Conservation (phyloP, 129 eudicot species). For the Tagetes erecta region DNA sequence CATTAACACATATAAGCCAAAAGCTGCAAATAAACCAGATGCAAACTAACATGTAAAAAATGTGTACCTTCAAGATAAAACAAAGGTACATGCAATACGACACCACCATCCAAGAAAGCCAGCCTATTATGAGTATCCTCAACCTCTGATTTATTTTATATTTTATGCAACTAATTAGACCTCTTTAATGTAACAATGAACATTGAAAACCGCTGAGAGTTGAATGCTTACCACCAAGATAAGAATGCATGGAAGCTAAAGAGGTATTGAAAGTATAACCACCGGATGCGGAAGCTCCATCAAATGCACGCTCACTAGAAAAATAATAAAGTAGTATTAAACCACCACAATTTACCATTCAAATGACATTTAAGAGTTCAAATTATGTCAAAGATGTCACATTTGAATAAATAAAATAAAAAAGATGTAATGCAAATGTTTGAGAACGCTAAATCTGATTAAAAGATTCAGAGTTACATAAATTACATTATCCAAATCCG, state of each 20-base stretch:
- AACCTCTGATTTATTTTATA: constrained; percentile 59
- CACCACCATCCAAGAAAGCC: constrained; percentile 82
- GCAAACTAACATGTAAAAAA: not conserved
- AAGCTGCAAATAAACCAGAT: constrained; percentile 5
- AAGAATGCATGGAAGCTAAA: constrained; percentile 80
- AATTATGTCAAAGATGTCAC: not conserved
- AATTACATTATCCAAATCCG: not conserved
- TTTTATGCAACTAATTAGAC: constrained; percentile 23
- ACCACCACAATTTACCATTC: not conserved
- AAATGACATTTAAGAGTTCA: not conserved
- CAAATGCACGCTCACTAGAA: constrained; percentile 48
- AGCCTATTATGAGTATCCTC: constrained; percentile 81
- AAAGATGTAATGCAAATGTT: not conserved
- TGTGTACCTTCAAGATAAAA: constrained; percentile 82
- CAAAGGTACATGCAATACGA: constrained; percentile 61
- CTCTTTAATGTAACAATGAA: not conserved
- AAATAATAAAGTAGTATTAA: not conserved
- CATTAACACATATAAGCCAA: not conserved
- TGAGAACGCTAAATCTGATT: not conserved
- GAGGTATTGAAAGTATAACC: constrained; percentile 64
- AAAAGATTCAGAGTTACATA: not conserved
- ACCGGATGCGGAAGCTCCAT: constrained; percentile 45
- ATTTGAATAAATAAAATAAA: not conserved
- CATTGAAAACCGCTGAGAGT: not conserved
- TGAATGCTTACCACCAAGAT: constrained; percentile 80